Evolutionary conservation across 2,329 filamentous ascomycete species (phyloP).

Genomic region (Trichocomaceae sp.): DNA sequence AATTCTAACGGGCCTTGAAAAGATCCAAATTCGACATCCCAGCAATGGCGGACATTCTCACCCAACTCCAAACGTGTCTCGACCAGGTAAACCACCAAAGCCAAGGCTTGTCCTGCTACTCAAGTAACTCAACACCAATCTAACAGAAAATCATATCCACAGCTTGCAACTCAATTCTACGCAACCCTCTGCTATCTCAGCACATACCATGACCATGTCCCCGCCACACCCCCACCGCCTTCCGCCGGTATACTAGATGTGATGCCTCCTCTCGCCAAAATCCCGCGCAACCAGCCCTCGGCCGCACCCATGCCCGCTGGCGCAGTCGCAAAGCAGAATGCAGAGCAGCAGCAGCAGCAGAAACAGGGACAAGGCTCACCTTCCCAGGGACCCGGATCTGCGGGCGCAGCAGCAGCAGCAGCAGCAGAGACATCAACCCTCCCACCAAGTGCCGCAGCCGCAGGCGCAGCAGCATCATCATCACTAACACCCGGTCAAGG

Average conservation of each 20-base stretch:
- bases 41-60: slow-evolving; percentile 42
- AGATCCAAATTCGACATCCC: background rate
- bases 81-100: slow-evolving; percentile 41
- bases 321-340: slow-evolving; percentile 14
- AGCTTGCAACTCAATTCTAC: slow-evolving; percentile 48
- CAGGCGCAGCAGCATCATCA: slow-evolving; percentile 13
- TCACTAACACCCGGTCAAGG: slow-evolving; percentile 20
- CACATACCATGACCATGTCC: slow-evolving; percentile 41
- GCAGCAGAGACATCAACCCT: slow-evolving; percentile 15
- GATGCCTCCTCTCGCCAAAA: slow-evolving; percentile 35
- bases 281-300: slow-evolving; percentile 34
- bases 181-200: slow-evolving; percentile 44
- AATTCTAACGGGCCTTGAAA: background rate
- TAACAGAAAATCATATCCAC: slow-evolving; percentile 5
- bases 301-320: slow-evolving; percentile 28
- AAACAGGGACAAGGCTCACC: slow-evolving; percentile 11
- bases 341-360: slow-evolving; percentile 9
- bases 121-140: background rate
- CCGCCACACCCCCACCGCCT: slow-evolving; percentile 26
- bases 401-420: background rate
- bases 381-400: background rate
- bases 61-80: slow-evolving; percentile 46
- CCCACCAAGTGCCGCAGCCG: slow-evolving; percentile 11
- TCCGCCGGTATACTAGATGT: slow-evolving; percentile 23
- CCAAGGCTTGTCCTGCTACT: too few species aligned